Conservation (phyloP, 306 rosid genomes). For the Fagus sylvatica region DNA sequence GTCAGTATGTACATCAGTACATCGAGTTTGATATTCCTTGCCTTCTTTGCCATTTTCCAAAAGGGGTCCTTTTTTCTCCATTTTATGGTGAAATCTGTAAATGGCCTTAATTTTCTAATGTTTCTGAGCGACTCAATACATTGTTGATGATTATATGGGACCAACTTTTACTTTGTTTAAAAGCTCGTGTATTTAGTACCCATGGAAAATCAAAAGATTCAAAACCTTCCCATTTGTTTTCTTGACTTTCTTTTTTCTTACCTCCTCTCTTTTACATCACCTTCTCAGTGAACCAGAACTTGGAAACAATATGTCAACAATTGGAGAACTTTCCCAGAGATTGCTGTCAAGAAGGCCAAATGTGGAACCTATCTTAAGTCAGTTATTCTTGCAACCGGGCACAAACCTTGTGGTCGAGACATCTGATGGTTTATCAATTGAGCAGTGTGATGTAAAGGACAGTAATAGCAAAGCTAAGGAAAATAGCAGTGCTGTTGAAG, state of each 20-base stretch:
- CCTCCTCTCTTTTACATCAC: not conserved
- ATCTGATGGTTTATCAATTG: not conserved
- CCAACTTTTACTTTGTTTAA: not conserved
- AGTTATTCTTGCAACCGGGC: not conserved
- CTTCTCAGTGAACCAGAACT: not conserved
- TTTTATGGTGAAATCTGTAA: too few relatives aligned
- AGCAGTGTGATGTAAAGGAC: not conserved
- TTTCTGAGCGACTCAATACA: too few relatives aligned
- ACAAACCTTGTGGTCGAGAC: not conserved
- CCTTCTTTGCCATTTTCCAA: too few relatives aligned
- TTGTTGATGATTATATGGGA: too few relatives aligned
- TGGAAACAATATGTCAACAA: not conserved
- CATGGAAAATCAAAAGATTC: too few relatives aligned
- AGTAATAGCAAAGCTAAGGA: not conserved
- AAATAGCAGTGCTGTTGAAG: not conserved
- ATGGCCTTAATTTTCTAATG: too few relatives aligned
- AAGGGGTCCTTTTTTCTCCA: too few relatives aligned
- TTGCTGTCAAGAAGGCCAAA: conserved; percentile 4
- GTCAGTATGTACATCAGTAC: conserved; percentile 30
- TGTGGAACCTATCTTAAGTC: conserved; percentile 13
- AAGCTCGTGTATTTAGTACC: too few relatives aligned
- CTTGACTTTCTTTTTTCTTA: too few relatives aligned
- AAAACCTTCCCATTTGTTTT: not conserved
- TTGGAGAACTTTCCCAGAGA: conserved; percentile 15
- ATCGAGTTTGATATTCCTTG: too few relatives aligned